Evolutionary conservation across 352 stramenopile species (phyloP), one percentile per base, ranked within the genome.

Genomic region (Phytopythium boreale): DNA sequence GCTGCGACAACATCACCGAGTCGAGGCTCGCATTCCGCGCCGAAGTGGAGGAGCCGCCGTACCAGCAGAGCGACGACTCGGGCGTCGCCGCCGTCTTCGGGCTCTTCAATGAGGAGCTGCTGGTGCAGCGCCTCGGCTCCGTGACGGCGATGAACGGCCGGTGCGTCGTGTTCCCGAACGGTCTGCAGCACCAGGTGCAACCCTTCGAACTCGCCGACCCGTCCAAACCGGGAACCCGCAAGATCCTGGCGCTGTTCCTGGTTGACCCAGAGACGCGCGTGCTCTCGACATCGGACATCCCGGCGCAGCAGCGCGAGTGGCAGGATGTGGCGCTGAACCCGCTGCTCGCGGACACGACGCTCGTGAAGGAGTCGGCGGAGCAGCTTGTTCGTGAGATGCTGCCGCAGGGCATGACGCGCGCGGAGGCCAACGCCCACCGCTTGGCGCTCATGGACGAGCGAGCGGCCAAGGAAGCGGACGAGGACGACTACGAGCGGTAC

Each of bases 211-310:
- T 88, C 12, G 43, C 56, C 12, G 74, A 81, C 56, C 26, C 59
- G 15, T 72, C 39, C 10, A 64, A 70, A 34, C 63, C 72, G 11
- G 76, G 76, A n/a, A 46, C 62, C 14, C 74, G 72, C 46, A 84
- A 82, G 50, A 84, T 86, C 64, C 26, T 82, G 20, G 73, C 63
- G 17, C 80, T 85, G 51, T 86, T 88, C 47, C 59, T 85, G 11
- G 47, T 88, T 20, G 67, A 88, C 26, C 76, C 72, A 8, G 43
- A 64, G 2, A 62, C 55, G 7, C 29, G 56, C 9, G 68, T 81
- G 20, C 63, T 69, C 20, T 85, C 74, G 34, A 84, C 70, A 1
- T 62, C 64, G 0, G 59, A 71, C 15, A 77, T 88, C 2, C 66
- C 74, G 29, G 74, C 72, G 4, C 76, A 85, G 50, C 74, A 87